phyloP scores from a whole-genome alignment of 1,139 yeast species.

The Yamadazyma diddensiae region DNA sequence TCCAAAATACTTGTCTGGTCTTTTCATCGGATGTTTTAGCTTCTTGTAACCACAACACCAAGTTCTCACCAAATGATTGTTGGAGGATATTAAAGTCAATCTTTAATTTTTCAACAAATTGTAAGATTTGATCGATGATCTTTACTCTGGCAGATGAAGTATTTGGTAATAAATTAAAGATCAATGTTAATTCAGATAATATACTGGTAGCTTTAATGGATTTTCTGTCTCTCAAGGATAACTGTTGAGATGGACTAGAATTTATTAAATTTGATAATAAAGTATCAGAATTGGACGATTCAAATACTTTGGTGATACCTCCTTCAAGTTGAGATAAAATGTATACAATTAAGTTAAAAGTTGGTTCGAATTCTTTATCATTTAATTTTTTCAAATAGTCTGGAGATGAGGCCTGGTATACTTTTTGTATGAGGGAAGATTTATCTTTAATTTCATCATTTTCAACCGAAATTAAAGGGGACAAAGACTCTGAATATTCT shows the following conservation, averaged over 20 bases:
- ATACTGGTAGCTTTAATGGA: slow-evolving; percentile 43
- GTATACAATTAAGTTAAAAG: slow-evolving; percentile 42
- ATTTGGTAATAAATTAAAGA: slow-evolving; percentile 43
- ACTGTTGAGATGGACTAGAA: slow-evolving; percentile 36
- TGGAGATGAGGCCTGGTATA: slow-evolving; percentile 25
- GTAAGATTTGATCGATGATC: slow-evolving; percentile 33
- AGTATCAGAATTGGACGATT: slow-evolving; percentile 15
- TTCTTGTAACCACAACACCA: slow-evolving; percentile 33
- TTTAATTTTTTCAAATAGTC: slow-evolving; percentile 32
- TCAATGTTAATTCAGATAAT: slow-evolving; percentile 40
- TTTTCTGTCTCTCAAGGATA: slow-evolving; percentile 47
- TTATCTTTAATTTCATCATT: slow-evolving; percentile 28
- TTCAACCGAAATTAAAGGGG: slow-evolving; percentile 13
- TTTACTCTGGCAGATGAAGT: slow-evolving; percentile 31
- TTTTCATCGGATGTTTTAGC: slow-evolving; percentile 29
- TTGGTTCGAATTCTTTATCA: slow-evolving; percentile 46
- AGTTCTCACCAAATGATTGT: slow-evolving; percentile 35
- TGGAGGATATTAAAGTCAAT: slow-evolving; percentile 36
- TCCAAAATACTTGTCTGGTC: slow-evolving; percentile 36
- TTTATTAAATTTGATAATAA: slow-evolving; percentile 31
- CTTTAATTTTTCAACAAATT: slow-evolving; percentile 28
- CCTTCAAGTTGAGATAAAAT: slow-evolving; percentile 32
- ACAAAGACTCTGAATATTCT: slow-evolving; percentile 28
- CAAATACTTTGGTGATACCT: slow-evolving; percentile 25
- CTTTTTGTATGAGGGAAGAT: slow-evolving; percentile 24